Evolutionary conservation across 768 basidiomycete genomes (phyloP), one percentile per base, ranked within the genome.

Genomic region (Amanita fuliginea): DNA sequence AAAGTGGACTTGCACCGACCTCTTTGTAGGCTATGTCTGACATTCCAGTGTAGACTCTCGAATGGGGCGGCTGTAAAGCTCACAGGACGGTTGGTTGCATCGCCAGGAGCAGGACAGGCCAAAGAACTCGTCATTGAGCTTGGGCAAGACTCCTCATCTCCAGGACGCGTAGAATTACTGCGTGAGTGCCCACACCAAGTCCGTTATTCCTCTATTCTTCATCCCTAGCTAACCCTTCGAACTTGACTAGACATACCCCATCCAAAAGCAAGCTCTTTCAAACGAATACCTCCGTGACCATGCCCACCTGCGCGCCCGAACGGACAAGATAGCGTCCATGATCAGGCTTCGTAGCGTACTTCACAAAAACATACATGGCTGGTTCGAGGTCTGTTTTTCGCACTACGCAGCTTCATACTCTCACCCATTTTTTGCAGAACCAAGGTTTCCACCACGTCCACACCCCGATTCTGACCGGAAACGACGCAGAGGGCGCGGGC

Each of bases 401-500:
- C 14, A 10, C 44, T 24, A 11, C 9, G 19, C 22, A 6, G 4
- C 16, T 0, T 21, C 21, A 5, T 16, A 9, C 30, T 19, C 19
- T 33, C 18, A 33, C 14, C 19, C 11, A 0, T 7, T 11, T 19
- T 37, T 14, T 24, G 14, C 61, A 95, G 88, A 65, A 64, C n/a
- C 77, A 86, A 62, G 88, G 78, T 8, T 98, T 96, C 62, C 64
- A 70, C 33, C 78, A 86, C 59, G 75, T 76, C 11, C 83, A 96
- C 58, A 86, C 93, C 0, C 96, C 96, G 0, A 75, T 98, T 41
- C 66, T 97, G 19, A 97, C 95, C 0, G 78, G 80, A 13, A 91
- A 81, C 57, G 96, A 99, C 62, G 93, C 93, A 47, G 96, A 99
- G 71, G 96, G 94, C 10, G 94, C 86, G 6, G 95, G 96, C 16